A percentile compares a stretch with the other conserved stretches of the same genome.
phyloP scores from a whole-genome alignment of 1,284 basidiomycete species.

The Austroboletus niveus region DNA sequence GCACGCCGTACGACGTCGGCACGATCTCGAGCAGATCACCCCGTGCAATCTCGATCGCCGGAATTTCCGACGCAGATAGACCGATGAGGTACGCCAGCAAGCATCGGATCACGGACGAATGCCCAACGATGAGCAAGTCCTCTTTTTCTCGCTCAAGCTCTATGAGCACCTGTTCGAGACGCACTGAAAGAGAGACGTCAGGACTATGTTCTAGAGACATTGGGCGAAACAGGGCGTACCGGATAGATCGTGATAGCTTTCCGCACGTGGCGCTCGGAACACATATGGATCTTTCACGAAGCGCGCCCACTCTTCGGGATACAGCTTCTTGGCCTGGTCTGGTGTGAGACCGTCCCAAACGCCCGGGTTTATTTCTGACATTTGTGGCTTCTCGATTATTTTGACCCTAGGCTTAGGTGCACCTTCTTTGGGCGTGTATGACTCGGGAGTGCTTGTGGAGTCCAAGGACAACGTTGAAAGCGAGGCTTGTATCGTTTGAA shows the following conservation, averaged over 20 bases:
- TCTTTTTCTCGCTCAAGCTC: conserved; percentile 81
- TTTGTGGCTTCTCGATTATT: conserved; percentile 92
- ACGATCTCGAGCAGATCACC: conserved; percentile 89
- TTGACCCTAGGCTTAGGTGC: conserved; percentile 55
- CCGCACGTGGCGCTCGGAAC: conserved; percentile 88
- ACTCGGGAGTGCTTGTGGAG: neutral
- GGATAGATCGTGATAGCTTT: conserved; percentile 89
- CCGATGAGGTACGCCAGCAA: conserved; percentile 91
- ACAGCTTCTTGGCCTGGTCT: conserved; percentile 86
- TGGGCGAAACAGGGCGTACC: conserved; percentile 41
- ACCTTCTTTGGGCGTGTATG: conserved; percentile 2
- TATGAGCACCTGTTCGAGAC: conserved; percentile 80
- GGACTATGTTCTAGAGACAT: neutral
- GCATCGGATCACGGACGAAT: conserved; percentile 97
- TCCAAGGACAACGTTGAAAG: conserved; percentile 11
- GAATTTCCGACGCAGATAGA: conserved; percentile 93
- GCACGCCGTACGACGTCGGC: conserved; percentile 87
- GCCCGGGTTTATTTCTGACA: conserved; percentile 97
- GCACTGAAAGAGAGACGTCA: conserved; percentile 44
- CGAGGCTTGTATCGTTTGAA: conserved; percentile 48
- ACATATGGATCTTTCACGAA: conserved; percentile 93
- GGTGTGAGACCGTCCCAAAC: conserved; percentile 94
- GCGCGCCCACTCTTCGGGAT: conserved; percentile 92
- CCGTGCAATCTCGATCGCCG: conserved; percentile 91
- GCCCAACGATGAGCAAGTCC: conserved; percentile 77